phyloP scores from a whole-genome alignment of 2,329 filamentous ascomycete genomes.

The Lasiodiplodia sp. region DNA sequence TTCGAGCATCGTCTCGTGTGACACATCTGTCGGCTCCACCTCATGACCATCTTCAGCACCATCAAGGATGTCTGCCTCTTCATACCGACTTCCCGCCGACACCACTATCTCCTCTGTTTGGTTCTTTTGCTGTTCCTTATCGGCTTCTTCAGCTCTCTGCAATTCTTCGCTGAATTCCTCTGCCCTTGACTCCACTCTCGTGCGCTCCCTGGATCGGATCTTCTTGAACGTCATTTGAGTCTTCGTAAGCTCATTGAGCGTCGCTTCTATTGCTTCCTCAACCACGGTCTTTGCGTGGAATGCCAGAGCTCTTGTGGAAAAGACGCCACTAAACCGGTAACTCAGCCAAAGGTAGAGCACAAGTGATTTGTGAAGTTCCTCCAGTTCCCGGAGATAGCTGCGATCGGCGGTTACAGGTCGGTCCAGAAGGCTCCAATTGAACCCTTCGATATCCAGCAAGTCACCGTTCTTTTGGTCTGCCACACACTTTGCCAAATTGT shows the following conservation, averaged over 20 bases:
- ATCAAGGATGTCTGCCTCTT: slow-evolving; percentile 11
- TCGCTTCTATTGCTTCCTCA: slow-evolving; percentile 75
- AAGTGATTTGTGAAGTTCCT: slow-evolving; percentile 80
- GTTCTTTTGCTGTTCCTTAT: not conserved
- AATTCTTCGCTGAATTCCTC: not conserved
- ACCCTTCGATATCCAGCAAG: slow-evolving; percentile 72
- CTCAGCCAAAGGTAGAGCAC: slow-evolving; percentile 93
- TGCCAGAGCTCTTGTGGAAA: slow-evolving; percentile 76
- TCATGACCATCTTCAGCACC: not conserved
- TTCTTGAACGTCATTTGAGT: not conserved
- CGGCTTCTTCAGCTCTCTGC: not conserved
- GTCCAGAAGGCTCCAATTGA: slow-evolving; percentile 79
- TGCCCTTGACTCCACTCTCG: not conserved
- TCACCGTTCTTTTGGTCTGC: slow-evolving; percentile 71
- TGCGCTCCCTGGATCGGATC: not conserved
- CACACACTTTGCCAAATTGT: slow-evolving; percentile 72
- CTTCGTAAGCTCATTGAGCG: slow-evolving; percentile 35
- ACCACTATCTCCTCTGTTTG: not conserved
- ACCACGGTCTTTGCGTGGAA: slow-evolving; percentile 80
- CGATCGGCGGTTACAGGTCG: slow-evolving; percentile 52
- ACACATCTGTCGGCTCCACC: slow-evolving; percentile 10
- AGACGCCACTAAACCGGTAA: slow-evolving; percentile 84
- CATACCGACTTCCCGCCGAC: not conserved
- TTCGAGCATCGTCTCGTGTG: not conserved
- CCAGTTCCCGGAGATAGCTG: slow-evolving; percentile 72